Evolutionary conservation across 768 basidiomycete species (phyloP), one percentile per base, ranked within the genome.

Genomic region (Pluteus cervinus): DNA sequence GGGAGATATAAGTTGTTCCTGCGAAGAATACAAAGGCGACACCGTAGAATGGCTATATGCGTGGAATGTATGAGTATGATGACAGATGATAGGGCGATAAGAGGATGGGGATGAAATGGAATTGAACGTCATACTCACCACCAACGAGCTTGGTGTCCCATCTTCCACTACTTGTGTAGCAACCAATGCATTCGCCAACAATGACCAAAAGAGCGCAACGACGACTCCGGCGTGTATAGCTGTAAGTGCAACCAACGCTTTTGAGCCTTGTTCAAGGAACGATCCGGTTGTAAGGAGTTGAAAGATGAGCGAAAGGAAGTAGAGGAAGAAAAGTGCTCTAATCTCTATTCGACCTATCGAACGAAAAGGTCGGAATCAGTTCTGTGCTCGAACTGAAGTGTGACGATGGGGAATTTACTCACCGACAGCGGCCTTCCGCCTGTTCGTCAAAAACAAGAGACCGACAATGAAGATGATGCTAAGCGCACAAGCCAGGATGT

Each of bases 151-250:
- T 23, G 80, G 62, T 0, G 87, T 87, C 5, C 91, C 94, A 51
- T 88, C 94, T 56, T 97, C 94, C 38, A 97, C 86, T 33, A 92
- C 55, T 60, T 98, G 94, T n/a, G 83, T 86, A 24, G 82, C 79
- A 15, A 91, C 73, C 42, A 89, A 60, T 7, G 71, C 85, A 58
- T 86, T 89, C 22, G 71, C 86, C 36, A 88, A 63, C 45, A 90
- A 62, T 5, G 72, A 51, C 86, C 89, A 91, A 54, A 91, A 93
- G 4, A 90, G 61, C 3, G 81, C 73, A 3, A 77, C 80, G 29
- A 92, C 75, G 12, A 81, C 44, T 3, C 81, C 91, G 2, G 86
- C 79, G 45, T 96, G 92, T 7, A 94, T 65, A 0, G 89, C 84
- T 0, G 73, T 76, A 41, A 94, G 48, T 18, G 75, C 74, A 14